These are phyloP conservation scores for Geotrichum citri-aurantii DNA, from an alignment of 1,139 yeast genomes.

Conservation along the genomic window DNA sequence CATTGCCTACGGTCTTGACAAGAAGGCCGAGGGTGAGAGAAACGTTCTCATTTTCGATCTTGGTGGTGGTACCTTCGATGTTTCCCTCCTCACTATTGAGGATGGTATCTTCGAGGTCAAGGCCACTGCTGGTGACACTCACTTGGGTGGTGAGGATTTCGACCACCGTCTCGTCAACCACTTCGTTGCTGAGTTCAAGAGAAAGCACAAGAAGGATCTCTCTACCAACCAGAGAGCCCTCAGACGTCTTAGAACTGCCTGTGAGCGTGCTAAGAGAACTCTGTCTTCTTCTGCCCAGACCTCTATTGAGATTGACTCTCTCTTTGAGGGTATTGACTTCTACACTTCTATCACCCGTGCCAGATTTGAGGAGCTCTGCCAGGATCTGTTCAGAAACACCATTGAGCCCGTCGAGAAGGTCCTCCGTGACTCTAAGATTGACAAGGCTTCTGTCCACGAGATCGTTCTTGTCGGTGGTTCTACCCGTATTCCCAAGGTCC, in stretches of 20 bases:
- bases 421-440: constrained; percentile 85
- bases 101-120: constrained; percentile 99
- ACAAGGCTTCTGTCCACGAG: constrained; percentile 86
- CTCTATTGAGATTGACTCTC: constrained; percentile 93
- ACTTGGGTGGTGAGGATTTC: constrained; percentile 99
- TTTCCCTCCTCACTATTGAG: constrained; percentile 89
- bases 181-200: constrained; percentile 93
- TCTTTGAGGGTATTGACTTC: constrained; percentile 95
- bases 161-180: constrained; percentile 93
- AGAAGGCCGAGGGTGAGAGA: constrained; percentile 82
- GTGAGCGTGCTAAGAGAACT: constrained; percentile 99
- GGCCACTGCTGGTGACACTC: constrained; percentile 99
- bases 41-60: constrained; percentile 86
- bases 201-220: constrained; percentile 92
- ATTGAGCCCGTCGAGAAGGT: constrained; percentile 98
- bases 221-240: constrained; percentile 91
- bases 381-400: constrained; percentile 92
- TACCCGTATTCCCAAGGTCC: constrained; percentile 98
- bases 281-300: constrained; percentile 95
- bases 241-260: constrained; percentile 97
- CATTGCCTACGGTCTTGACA: constrained; percentile 96
- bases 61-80: constrained; percentile 99
- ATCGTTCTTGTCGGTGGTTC: constrained; percentile 99
- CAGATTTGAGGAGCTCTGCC: constrained; percentile 87
- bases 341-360: constrained; percentile 96